Base-by-base conservation (phyloP, 805 yeast species). In the Zygotorulaspora danielsina region DNA sequence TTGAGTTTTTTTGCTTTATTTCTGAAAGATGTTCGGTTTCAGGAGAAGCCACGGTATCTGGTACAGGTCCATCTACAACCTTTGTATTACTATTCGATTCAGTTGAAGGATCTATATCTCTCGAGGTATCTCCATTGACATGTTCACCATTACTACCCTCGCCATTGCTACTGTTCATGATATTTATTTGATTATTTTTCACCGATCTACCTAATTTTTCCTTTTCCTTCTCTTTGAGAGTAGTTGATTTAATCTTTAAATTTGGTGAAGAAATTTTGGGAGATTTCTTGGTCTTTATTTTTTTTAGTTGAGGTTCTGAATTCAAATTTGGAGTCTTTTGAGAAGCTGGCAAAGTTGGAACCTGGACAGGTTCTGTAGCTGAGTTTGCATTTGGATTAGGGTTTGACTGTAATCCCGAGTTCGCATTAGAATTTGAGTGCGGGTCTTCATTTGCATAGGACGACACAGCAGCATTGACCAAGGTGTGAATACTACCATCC, bases 401-500 rank as follows among this genome's bases (percentile, higher is more conserved):
- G 8, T 27, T 27, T 5, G 31, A 21, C 7, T 21, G 7, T 10
- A 10, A 8, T 7, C 24, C 24, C 24, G 24, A 12, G 11, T 26
- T 26, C n/a, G 29, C 9, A 13, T 13, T 12, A 6, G 29, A 9
- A 26, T 26, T 26, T 13, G 6, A 12, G 18, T 15, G 10, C 11
- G 31, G 4, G 5, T 27, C 31, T 12, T 27, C 31, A 12, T 27
- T 27, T 3, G 31, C 31, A 15, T 27, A 27, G 3, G 36, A 29
- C n/a, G 44, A 39, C 5, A 50, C 49, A 15, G 63, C 56, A 40
- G 62, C 63, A 38, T 54, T 51, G 4, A 58, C 59, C 30, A 56
- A 41, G 1, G 61, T 55, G 35, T 57, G 50, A 34, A 57, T 59
- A 9, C 54, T 57, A 11, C 56, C 58, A 30, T 56, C 61, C 36